Percentiles rank a stretch among this genome's conserved stretches.
phyloP scores from a whole-genome alignment of 768 basidiomycete genomes.

The Lanmaoa pseudosensibilis region DNA sequence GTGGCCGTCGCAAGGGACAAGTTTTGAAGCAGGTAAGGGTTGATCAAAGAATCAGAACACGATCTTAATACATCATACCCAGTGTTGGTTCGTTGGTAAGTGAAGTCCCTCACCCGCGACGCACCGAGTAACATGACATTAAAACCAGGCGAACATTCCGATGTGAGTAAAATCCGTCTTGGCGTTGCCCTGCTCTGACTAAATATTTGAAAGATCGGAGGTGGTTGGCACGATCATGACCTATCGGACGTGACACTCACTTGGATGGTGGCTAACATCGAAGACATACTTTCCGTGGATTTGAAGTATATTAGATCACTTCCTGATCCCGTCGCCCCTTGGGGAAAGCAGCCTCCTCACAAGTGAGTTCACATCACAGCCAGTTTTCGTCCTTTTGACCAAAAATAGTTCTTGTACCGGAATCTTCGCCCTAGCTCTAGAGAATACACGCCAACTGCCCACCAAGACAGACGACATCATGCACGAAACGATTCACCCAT shows the following conservation, averaged over 20 bases:
- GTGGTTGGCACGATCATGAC: constrained; percentile 68
- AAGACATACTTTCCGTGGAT: constrained; percentile 57
- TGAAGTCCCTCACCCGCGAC: neutral
- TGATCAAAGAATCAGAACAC: neutral
- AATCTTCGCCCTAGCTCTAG: constrained; percentile 49
- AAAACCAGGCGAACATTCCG: constrained; percentile 31
- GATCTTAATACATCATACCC: constrained; percentile 6
- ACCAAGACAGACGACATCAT: constrained; percentile 44
- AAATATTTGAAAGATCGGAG: constrained; percentile 52
- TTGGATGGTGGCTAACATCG: constrained; percentile 66
- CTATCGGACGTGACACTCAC: constrained; percentile 60
- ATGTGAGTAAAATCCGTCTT: constrained; percentile 6
- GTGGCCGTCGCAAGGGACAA: constrained; percentile 54
- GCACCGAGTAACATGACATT: constrained; percentile 7
- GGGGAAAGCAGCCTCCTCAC: constrained; percentile 65
- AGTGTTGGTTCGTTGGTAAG: constrained; percentile 76
- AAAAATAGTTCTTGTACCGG: constrained; percentile 49
- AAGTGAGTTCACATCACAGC: constrained; percentile 42
- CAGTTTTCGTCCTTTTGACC: neutral
- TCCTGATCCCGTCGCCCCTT: constrained; percentile 51
- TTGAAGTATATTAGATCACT: constrained; percentile 50
- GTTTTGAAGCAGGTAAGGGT: constrained; percentile 56
- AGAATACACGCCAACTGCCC: constrained; percentile 50
- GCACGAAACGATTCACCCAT: constrained; percentile 61
- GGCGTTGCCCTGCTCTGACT: neutral